A percentile compares a stretch with the other conserved stretches of the same genome.
phyloP scores from a whole-genome alignment of 306 rosid genomes.

The Vigna mungo region DNA sequence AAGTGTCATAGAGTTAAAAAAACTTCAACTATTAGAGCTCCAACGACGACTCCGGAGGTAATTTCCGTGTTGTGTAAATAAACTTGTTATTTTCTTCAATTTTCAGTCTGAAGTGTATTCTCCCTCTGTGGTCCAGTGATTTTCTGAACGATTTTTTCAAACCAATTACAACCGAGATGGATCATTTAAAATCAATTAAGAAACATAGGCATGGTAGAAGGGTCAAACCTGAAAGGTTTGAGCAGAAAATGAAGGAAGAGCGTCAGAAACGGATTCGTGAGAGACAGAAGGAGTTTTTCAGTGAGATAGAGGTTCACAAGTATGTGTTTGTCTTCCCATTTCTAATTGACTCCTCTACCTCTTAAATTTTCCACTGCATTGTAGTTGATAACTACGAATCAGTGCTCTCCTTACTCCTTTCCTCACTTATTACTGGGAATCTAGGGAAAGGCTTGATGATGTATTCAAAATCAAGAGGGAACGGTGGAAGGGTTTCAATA shows the following conservation, averaged over 20 bases:
- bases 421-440: constrained; percentile 47
- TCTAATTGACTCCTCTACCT: constrained; percentile 2
- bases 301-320: constrained; percentile 99
- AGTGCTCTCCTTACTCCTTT: constrained; percentile 16
- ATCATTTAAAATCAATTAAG: constrained; percentile 81
- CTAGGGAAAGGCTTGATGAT: constrained; percentile 95
- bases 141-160: constrained; percentile 90
- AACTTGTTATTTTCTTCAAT: constrained; percentile 32
- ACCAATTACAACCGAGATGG: constrained; percentile 81
- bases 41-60: constrained; percentile 97
- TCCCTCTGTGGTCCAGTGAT: constrained; percentile 74
- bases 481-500: constrained; percentile 92
- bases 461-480: constrained; percentile 88
- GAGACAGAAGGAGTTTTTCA: constrained; percentile 96
- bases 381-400: constrained; percentile 3
- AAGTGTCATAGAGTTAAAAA: constrained; percentile 98
- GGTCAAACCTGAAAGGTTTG: constrained; percentile 88
- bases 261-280: constrained; percentile 97
- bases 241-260: constrained; percentile 99
- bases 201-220: constrained; percentile 98
- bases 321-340: constrained; percentile 51
- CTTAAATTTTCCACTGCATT: constrained; percentile 27
- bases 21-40: constrained; percentile 90
- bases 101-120: constrained; percentile 29
- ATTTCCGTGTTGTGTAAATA: constrained; percentile 16